Evolutionary conservation across 176 grass and related monocot species (phyloP).

Genomic region (Zoysia pacifica): DNA sequence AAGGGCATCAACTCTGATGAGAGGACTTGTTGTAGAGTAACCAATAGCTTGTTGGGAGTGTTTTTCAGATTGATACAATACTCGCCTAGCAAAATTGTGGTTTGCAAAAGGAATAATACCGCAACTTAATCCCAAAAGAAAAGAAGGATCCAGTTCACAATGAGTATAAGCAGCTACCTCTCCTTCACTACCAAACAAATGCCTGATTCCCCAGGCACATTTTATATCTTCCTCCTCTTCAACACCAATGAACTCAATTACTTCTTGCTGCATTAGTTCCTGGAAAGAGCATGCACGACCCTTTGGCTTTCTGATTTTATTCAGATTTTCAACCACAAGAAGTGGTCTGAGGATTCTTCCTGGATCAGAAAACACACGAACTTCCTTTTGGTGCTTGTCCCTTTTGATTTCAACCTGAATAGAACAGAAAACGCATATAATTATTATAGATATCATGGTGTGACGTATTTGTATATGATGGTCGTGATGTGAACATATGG

Average conservation of each 20-base stretch:
- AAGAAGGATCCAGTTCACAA: conserved; percentile 82
- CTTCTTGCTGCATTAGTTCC: conserved; percentile 81
- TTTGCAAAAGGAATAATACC: conserved; percentile 89
- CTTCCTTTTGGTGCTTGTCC: conserved; percentile 81
- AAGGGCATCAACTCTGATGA: conserved; percentile 80
- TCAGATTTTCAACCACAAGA: conserved; percentile 86
- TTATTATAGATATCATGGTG: background rate
- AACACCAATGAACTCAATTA: conserved; percentile 87
- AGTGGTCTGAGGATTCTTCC: conserved; percentile 89
- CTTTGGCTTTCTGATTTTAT: conserved; percentile 77
- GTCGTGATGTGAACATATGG: conserved; percentile 3
- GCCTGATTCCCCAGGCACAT: conserved; percentile 80
- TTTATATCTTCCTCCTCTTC: conserved; percentile 92
- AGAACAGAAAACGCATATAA: conserved; percentile 1
- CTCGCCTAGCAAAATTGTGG: conserved; percentile 93
- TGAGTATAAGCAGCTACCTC: conserved; percentile 65
- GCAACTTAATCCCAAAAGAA: conserved; percentile 89
- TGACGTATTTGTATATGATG: conserved; percentile 9
- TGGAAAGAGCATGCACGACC: conserved; percentile 62
- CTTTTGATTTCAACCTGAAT: conserved; percentile 93
- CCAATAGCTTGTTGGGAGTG: conserved; percentile 97
- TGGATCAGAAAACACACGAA: conserved; percentile 86
- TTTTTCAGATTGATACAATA: conserved; percentile 89
- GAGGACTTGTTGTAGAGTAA: conserved; percentile 88
- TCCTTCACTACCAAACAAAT: conserved; percentile 57